These are phyloP conservation scores for Cordyceps javanica DNA, from an alignment of 2,329 filamentous ascomycete genomes.

Conservation along the genomic window DNA sequence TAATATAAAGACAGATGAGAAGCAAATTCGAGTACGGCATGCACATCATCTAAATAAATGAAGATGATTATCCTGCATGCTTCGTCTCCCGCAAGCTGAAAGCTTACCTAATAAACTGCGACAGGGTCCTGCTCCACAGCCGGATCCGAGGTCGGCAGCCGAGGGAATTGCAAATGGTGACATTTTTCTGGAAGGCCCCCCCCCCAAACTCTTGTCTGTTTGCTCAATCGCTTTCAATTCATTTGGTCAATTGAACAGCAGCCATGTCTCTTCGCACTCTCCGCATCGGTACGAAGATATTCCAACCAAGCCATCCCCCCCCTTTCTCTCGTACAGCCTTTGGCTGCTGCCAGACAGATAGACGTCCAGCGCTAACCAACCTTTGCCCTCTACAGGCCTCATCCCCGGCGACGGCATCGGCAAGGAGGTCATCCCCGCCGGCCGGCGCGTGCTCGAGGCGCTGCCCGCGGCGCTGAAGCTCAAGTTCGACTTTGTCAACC, in stretches of 20 bases:
- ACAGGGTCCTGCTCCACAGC: not conserved
- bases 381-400: conserved; percentile 60
- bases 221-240: not conserved
- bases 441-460: conserved; percentile 84
- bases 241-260: not conserved
- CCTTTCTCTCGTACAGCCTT: too few relatives aligned
- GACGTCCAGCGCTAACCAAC: not conserved
- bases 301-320: not conserved
- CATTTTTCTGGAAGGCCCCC: not conserved
- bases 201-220: not conserved
- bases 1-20: not conserved
- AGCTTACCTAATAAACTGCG: not conserved
- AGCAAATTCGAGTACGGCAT: not conserved
- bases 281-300: conserved; percentile 31
- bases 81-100: not conserved
- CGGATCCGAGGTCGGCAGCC: conserved; percentile 13
- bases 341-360: not conserved
- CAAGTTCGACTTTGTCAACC: conserved; percentile 89
- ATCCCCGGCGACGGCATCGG: conserved; percentile 98
- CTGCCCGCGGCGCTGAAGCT: conserved; percentile 85
- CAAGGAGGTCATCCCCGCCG: conserved; percentile 94
- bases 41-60: not conserved
- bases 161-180: not conserved
- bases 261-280: conserved; percentile 37
- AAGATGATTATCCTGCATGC: not conserved